Percentiles rank a stretch among this genome's conserved stretches.
Conservation (phyloP, 495 filamentous ascomycete genomes). For the Pseudevernia furfuracea region DNA sequence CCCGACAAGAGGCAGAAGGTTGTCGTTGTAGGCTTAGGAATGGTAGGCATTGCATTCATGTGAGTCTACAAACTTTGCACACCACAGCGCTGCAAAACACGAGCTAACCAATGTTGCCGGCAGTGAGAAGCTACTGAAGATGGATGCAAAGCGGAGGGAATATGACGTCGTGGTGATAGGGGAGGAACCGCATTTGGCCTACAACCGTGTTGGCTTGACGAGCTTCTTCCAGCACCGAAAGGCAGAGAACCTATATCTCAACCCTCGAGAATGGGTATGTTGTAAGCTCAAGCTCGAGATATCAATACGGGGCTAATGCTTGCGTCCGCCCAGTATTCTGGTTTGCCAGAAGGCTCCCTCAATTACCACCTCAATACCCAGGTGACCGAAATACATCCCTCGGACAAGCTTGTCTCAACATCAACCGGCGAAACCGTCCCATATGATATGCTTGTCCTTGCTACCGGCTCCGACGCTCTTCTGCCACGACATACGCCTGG, state of each 20-base stretch:
- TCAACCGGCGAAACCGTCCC: slow-evolving; percentile 61
- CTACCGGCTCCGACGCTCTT: slow-evolving; percentile 86
- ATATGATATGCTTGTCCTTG: slow-evolving; percentile 85
- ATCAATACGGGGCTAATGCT: slow-evolving; percentile 2
- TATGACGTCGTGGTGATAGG: slow-evolving; percentile 88
- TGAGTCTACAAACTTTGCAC: slow-evolving; percentile 35
- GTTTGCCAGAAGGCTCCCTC: slow-evolving; percentile 55
- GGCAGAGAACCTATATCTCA: slow-evolving; percentile 84
- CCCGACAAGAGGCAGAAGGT: slow-evolving; percentile 51
- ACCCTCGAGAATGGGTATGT: slow-evolving; percentile 80
- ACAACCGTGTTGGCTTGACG: slow-evolving; percentile 93
- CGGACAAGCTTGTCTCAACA: slow-evolving; percentile 59
- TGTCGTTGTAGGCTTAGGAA: slow-evolving; percentile 85
- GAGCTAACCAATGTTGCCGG: neutral
- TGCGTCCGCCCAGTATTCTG: slow-evolving; percentile 31
- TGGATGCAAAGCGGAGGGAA: slow-evolving; percentile 65
- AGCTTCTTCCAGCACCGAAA: slow-evolving; percentile 87
- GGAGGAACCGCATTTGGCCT: slow-evolving; percentile 85
- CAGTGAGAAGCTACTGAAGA: slow-evolving; percentile 85
- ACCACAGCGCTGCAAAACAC: neutral
- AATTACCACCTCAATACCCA: slow-evolving; percentile 78
- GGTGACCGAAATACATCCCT: slow-evolving; percentile 62
- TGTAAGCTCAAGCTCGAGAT: no score
- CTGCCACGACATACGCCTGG: slow-evolving; percentile 76
- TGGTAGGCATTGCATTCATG: slow-evolving; percentile 96